These are phyloP conservation scores for Recurvomyces mirabilis DNA, from an alignment of 495 filamentous ascomycete genomes.

Conservation along the genomic window DNA sequence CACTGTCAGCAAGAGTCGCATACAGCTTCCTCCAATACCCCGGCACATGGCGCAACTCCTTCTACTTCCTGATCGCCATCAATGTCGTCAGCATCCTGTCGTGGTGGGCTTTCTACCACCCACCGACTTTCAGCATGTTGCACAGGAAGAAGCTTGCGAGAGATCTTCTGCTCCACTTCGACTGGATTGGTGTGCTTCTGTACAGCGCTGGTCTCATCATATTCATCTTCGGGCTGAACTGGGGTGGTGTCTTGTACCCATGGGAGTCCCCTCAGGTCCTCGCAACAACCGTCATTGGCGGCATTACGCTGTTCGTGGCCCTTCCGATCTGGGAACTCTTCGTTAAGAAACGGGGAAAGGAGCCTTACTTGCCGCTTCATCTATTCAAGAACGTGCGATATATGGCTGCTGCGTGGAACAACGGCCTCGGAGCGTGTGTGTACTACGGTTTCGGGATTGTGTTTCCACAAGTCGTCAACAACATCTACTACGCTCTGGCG, in stretches of 20 bases:
- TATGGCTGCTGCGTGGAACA: constrained; percentile 31
- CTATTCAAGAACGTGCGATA: constrained; percentile 38
- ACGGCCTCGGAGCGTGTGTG: constrained; percentile 31
- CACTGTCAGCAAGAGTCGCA: neutral
- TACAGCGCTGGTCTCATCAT: constrained; percentile 36
- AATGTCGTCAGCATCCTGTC: constrained; percentile 6
- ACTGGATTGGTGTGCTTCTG: constrained; percentile 35
- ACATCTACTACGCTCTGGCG: constrained; percentile 13
- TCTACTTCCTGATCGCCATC: constrained; percentile 15
- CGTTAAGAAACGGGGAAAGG: constrained; percentile 1
- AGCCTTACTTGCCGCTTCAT: constrained; percentile 32
- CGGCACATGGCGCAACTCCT: constrained; percentile 13
- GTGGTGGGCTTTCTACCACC: constrained; percentile 13
- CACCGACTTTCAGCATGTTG: constrained; percentile 15
- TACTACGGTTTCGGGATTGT: constrained; percentile 33
- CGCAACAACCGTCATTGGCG: constrained; percentile 11
- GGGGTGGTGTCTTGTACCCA: constrained; percentile 23
- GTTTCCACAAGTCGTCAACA: constrained; percentile 28
- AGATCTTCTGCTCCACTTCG: constrained; percentile 23
- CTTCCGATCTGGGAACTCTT: constrained; percentile 8
- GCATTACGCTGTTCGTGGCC: constrained; percentile 5
- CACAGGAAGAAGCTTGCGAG: constrained; percentile 9
- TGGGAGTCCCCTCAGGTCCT: constrained; percentile 25
- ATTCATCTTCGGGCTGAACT: constrained; percentile 37
- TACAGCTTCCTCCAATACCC: constrained; percentile 10